These are phyloP conservation scores for Fusarium veterinarium DNA, from an alignment of 2,329 filamentous ascomycete genomes.

Conservation along the genomic window DNA sequence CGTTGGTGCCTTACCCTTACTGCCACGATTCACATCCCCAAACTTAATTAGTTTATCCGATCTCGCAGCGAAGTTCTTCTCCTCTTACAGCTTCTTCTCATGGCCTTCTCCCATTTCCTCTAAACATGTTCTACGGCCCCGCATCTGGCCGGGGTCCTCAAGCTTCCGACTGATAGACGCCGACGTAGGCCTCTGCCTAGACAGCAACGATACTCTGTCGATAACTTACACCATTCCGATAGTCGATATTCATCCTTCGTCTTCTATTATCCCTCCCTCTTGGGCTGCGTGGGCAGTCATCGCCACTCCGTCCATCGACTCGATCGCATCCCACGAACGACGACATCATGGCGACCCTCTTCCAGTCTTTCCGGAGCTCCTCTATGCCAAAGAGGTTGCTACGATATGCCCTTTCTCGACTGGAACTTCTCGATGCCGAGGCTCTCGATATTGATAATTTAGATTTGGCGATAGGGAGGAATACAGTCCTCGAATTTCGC, in stretches of 20 bases:
- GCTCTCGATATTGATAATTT: conserved; percentile 87
- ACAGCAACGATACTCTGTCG: conserved; percentile 11
- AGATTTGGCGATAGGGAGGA: conserved; percentile 84
- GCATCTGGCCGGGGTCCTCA: conserved; percentile 49
- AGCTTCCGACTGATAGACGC: conserved; percentile 48
- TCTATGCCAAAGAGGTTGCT: conserved; percentile 91
- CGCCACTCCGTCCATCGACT: conserved; percentile 20
- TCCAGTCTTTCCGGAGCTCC: conserved; percentile 72
- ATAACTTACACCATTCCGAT: conserved; percentile 18
- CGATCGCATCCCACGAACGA: conserved; percentile 12
- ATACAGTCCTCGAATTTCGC: conserved; percentile 84
- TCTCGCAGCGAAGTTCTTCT: background rate
- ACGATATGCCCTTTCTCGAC: conserved; percentile 82
- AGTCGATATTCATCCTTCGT: conserved; percentile 2
- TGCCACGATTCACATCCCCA: conserved; percentile 8
- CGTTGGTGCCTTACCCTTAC: background rate
- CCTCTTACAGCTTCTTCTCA: conserved; percentile 24
- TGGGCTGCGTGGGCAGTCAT: conserved; percentile 37
- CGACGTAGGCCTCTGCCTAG: conserved; percentile 30
- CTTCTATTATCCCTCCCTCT: conserved; percentile 1
- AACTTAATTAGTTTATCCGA: background rate
- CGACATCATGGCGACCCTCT: conserved; percentile 75
- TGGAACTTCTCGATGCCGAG: conserved; percentile 90
- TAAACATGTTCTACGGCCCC: conserved; percentile 52
- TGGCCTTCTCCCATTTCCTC: conserved; percentile 37